Base-by-base conservation (phyloP, 805 yeast species). In the Pichia ethanolica region DNA sequence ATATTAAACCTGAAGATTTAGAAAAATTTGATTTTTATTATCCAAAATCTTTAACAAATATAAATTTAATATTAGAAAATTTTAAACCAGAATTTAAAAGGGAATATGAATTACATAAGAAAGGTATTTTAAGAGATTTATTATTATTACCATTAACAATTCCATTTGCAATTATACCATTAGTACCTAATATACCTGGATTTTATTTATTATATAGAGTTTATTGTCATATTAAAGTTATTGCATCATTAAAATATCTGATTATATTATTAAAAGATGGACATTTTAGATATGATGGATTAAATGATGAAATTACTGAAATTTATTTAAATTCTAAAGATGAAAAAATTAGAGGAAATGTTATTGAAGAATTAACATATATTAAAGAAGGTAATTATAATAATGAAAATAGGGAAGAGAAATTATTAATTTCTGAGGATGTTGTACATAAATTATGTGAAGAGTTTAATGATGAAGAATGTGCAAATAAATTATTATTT, bases 171-270 rank as follows among this genome's bases (percentile, higher is more conserved):
- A 57, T 89, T 40, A 61, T 91, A 0, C 98, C 98, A 0, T 72
- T 90, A n/a, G 64, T 89, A 4, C 98, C 98, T 25, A 90, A 90
- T 59, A 78, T 90, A 25, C 98, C 98, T 0, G 96, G 96, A 0
- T 85, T 91, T 60, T 91, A 89, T 59, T 66, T 90, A 40, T 73
- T 85, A 3, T 90, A 85, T 62, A 73, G 98, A 53, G 73, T 85
- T 20, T 90, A 89, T 68, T 88, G 96, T 62, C 88, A 91, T 63
- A 74, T 82, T 61, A 85, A 84, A 58, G 96, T 96, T 0, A 70
- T 75, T 53, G 63, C 78, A 39, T 97, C 97, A 0, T 85, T 87
- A 5, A 70, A 73, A 53, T 93, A 88, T 61, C 66, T 90, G 52
- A 67, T 73, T 35, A 75, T 74, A 46, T 69, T 90, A 48, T 60